Evolutionary conservation across 257 asterid species (phyloP), one percentile per base, ranked within the genome.

Genomic region (Apocynum venetum): DNA sequence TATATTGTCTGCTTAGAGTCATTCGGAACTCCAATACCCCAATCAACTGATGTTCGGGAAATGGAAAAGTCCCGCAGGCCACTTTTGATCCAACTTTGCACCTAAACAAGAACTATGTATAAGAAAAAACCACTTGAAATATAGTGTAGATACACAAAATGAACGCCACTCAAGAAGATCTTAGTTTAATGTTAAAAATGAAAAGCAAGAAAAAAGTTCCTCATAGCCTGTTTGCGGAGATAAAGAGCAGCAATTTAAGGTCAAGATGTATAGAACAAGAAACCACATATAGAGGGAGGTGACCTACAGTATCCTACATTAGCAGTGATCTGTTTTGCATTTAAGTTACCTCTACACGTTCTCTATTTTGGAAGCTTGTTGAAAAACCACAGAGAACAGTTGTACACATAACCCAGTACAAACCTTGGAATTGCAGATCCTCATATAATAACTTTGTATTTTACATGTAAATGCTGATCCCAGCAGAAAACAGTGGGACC

Each of bases 41-140:
- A 95, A 79, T 81, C 89, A 73, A 93, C 96, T 20, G 94, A 86
- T 76, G 97, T 89, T 78, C 99, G 95, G 61, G 99, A 90, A 78
- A 95, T 95, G 57, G 99, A 95, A 83, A 95, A 95, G 88, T 93
- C 99, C 79, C 88, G 87, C 75, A 95, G 83, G 85, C 99, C 99
- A 84, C 82, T 89, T 85, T 89, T 95, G 64, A 95, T 89, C 99
- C 99, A 95, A 78, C 99, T 90, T 89, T 90, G 97, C 84, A 95
- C 99, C 99, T 95, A 82, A 19, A 82, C 41, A 79, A 51, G 66
- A 74, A 52, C 66, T 71, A 68, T 77, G 56, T 76, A 65, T 79
- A 80, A 83, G 78, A 71, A 49, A 40, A 19, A 44, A 65, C 70
- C 60, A 36, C 60, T 74, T 20, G 56, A 46, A 57, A 73, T 38